Evolutionary conservation across 176 grass and related monocot genomes (phyloP).

Genomic region (Aechmea fasciata): DNA sequence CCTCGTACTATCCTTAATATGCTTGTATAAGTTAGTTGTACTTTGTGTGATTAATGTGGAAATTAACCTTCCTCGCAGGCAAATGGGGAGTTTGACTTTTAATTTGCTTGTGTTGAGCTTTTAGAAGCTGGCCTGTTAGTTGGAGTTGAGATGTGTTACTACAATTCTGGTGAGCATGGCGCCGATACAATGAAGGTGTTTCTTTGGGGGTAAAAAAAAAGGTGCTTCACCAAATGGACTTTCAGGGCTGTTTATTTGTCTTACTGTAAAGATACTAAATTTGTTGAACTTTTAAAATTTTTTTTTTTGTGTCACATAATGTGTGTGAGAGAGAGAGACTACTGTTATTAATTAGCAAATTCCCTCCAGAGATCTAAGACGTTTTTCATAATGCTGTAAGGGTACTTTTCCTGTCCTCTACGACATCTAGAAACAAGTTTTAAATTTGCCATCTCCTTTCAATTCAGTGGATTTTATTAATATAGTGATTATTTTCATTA

Average conservation of each 20-base stretch:
- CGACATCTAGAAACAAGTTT: too few species aligned
- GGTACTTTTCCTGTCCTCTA: too few species aligned
- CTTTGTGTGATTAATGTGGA: conserved; percentile 7
- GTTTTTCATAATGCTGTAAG: too few species aligned
- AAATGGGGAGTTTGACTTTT: conserved; percentile 63
- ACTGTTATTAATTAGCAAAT: too few species aligned
- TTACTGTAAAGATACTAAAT: neutral
- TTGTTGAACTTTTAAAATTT: too few species aligned
- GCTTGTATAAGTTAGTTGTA: neutral
- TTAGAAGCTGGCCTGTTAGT: neutral
- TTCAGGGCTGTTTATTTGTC: neutral
- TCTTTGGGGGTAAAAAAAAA: neutral
- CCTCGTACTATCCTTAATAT: too few species aligned
- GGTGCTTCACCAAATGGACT: neutral
- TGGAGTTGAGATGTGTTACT: neutral
- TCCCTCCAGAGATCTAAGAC: too few species aligned
- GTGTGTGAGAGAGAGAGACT: too few species aligned
- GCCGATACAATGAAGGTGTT: neutral
- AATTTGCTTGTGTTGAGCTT: conserved; percentile 12
- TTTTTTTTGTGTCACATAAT: too few species aligned
- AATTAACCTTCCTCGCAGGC: conserved; percentile 34
- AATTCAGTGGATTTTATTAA: too few species aligned
- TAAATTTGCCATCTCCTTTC: too few species aligned
- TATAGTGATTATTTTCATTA: too few species aligned
- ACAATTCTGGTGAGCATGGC: neutral